Base-by-base conservation (phyloP, 768 basidiomycete species). In the Amanita rubescens region DNA sequence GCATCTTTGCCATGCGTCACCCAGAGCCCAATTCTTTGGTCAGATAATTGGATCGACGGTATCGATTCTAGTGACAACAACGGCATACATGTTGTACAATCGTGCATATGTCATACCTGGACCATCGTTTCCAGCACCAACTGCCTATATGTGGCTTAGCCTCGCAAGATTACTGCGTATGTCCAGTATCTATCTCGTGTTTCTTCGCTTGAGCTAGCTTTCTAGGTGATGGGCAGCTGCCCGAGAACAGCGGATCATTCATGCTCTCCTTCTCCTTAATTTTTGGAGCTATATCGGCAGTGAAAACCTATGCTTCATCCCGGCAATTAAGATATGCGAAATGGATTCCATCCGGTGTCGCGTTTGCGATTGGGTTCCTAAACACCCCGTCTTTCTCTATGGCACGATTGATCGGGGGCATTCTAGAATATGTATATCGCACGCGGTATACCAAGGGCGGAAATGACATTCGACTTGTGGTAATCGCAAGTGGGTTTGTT, bases 341-440 rank as follows among this genome's bases (percentile, higher is more conserved):
- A 48, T 91, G 87, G 82, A 83, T 94, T 34, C 92, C 92, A 4
- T 94, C 91, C 1, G 94, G 94, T 20, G 83, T 97, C 35, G 94
- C 93, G 1, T 97, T 97, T 63, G 93, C 93, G 5, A 90, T 96
- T 54, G 93, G 95, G 0, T 96, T 98, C 68, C 73, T 98, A 62
- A 98, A 98, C 63, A 92, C 94, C 0, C 95, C 95, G 3, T 89
- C 87, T 3, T 98, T 97, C 72, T 90, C 92, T 5, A 77, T 97
- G 54, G 93, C 95, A 1, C 82, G 95, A 49, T 74, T 97, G 27
- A 75, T 95, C 51, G 95, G 95, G 34, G 95, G 95, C 2, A 65
- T 89, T 57, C 68, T 90, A 58, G 93, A 95, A 60, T 81, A 85
- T 60, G 63, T 80, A 24, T 91, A 85, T 61, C 77, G 81, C 56